phyloP scores from a whole-genome alignment of 805 yeast species.

The Yamadazyma sp. region DNA sequence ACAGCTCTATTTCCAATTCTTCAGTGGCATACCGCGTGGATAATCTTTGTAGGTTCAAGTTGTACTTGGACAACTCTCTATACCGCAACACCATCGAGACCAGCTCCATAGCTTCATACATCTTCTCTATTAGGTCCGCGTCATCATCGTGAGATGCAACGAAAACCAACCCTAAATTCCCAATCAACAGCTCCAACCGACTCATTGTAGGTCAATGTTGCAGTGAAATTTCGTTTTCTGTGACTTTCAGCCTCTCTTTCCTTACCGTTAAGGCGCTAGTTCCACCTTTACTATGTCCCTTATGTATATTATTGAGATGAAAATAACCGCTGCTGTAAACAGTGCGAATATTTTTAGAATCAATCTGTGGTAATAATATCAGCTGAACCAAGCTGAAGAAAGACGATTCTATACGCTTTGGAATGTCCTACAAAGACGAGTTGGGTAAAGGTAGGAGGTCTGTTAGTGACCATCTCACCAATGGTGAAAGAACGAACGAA shows the following conservation, averaged over 20 bases:
- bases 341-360: no score
- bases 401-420: neutral
- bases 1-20: conserved; percentile 2
- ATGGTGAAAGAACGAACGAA: neutral
- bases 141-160: no score
- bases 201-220: no score
- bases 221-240: no score
- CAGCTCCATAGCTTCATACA: conserved; percentile 3
- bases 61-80: neutral
- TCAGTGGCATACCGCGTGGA: conserved; percentile 3
- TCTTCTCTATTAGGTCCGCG: conserved; percentile 1
- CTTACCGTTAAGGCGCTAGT: no score
- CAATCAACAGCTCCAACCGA: no score
- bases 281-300: no score
- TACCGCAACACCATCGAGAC: conserved; percentile 1
- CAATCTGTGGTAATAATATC: no score
- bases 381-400: neutral
- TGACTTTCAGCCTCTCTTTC: no score
- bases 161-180: no score
- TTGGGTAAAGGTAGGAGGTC: neutral
- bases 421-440: neutral
- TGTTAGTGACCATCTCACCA: neutral
- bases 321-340: no score
- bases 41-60: neutral
- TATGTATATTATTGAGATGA: no score